Base-by-base conservation (phyloP, 164 flowering plant species). In the Chimonanthus salicifolius region DNA sequence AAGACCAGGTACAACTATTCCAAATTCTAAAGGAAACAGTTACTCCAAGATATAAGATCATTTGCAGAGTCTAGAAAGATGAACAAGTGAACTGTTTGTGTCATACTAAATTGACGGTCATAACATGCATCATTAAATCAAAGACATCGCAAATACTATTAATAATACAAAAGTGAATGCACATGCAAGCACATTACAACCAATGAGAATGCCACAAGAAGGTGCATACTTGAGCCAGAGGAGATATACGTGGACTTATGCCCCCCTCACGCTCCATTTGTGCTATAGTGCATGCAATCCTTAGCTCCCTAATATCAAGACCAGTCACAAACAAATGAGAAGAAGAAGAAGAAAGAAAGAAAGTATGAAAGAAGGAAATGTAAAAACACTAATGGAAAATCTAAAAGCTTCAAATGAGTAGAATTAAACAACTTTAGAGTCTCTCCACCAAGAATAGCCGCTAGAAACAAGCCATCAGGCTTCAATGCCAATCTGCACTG, bases 211-310 rank as follows among this genome's bases (percentile, higher is more conserved):
- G 9, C n/a, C 15, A 51, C 2, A 13, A 54, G 45, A 50, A 76
- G 62, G n/a, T 20, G 58, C 72, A 73, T 83, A 88, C 98, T 78
- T 95, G 99, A 49, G 98, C 99, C 80, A 95, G 81, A 66, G 99
- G 98, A 75, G 99, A 95, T 71, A 91, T 4, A 48, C 98, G 88
- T 71, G 99, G 97, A 81, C 98, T 95, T 74, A 93, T 90, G 75
- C 98, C 99, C 69, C 99, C 99, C 82, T 95, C 99, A 73, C 99
- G 92, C 82, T 95, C 99, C 91, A 95, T 90, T 71, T 95, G 97
- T 74, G 98, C 97, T 64, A 92, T 72, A 10, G 99, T 95, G 79
- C 98, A 93, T 51, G 98, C 96, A 79, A 95, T 88, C 79, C 97
- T 86, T 71, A 95, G 83, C 82, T 95, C 99, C 84, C 97, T 88